phyloP scores from a whole-genome alignment of 2,329 filamentous ascomycete genomes.

The Drechslerella stenobrocha region DNA sequence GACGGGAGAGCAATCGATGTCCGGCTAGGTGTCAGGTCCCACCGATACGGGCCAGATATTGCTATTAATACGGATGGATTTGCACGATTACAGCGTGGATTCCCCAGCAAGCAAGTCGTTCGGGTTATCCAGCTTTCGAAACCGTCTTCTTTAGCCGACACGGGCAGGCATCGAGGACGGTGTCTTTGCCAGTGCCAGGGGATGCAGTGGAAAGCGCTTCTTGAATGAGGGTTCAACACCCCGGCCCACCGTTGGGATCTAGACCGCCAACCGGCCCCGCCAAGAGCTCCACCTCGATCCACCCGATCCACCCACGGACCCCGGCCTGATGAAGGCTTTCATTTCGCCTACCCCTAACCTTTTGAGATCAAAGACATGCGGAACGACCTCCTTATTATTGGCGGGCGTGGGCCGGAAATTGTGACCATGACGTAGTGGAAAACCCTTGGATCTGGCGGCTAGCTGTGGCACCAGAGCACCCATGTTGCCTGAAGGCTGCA shows the following conservation, averaged over 20 bases:
- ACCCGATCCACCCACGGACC: slow-evolving; percentile 26
- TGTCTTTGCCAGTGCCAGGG: slow-evolving; percentile 10
- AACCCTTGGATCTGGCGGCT: slow-evolving; percentile 13
- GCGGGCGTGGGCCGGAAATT: slow-evolving; percentile 28
- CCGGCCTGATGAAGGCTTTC: slow-evolving; percentile 36
- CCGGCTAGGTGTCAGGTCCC: slow-evolving; percentile 14
- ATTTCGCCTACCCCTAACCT: slow-evolving; percentile 49
- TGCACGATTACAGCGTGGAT: slow-evolving; percentile 36
- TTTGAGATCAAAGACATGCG: slow-evolving; percentile 49
- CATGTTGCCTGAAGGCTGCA: too few species aligned
- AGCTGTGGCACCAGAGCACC: too few species aligned
- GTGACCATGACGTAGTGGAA: slow-evolving; percentile 35
- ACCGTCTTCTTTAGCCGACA: slow-evolving; percentile 45
- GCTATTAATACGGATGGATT: slow-evolving; percentile 32
- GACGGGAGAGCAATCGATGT: slow-evolving; percentile 17
- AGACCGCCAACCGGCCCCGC: slow-evolving; percentile 33
- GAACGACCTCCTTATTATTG: slow-evolving; percentile 46
- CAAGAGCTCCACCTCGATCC: slow-evolving; percentile 30
- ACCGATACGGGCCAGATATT: slow-evolving; percentile 44
- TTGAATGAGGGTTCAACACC: slow-evolving; percentile 20
- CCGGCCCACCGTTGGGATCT: slow-evolving; percentile 46
- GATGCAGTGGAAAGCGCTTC: slow-evolving; percentile 11
- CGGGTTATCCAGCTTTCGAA: slow-evolving; percentile 11
- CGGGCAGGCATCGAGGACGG: slow-evolving; percentile 41
- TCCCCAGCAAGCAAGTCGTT: slow-evolving; percentile 3